Evolutionary conservation across 1,284 basidiomycete species (phyloP), one percentile per base, ranked within the genome.

Genomic region (Amylostereum chailletii): DNA sequence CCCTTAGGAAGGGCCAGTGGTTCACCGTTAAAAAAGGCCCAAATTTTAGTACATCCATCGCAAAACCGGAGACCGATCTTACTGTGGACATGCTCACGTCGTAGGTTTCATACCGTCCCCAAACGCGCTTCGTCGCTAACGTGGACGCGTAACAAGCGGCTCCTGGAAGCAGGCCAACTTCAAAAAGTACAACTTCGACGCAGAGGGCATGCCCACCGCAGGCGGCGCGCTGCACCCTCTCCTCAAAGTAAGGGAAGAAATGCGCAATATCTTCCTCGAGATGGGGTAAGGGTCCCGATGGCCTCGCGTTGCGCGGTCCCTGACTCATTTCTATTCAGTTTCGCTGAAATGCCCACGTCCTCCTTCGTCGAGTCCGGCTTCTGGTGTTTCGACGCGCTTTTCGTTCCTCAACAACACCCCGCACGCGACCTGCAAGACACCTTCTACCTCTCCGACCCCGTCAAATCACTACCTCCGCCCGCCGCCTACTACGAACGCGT

Each of bases 141-240:
- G 8, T 48, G 48, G 41, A 53, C 36, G 42, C 9, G n/a, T 19
- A 6, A 50, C 58, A 19, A 94, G 90, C 38, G 94, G 92, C 9
- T 71, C 88, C 32, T 97, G 94, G 94, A 93, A 95, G 69, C 85
- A 82, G 0, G 79, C 93, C 0, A 78, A 74, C 6, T 99, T 94
- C 81, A 99, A 99, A 65, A 94, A 94, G 66, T 99, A 99, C 74
- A 99, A 99, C 71, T 99, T 99, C 62, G 92, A 97, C 60, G 95
- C 96, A 1, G 92, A 94, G 58, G 96, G 96, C 53, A 81, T 86
- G 38, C 86, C 87, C 3, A 87, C 94, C 3, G 79, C 80, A 34
- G 90, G 92, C 32, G 96, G 96, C 46, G 93, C 94, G 8, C 74
- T 99, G 34, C 96, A 99, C 67, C 96, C 95, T 4, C 77, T 99